Conservation (phyloP, 75 land plant genomes). For the Picea sitchensis region DNA sequence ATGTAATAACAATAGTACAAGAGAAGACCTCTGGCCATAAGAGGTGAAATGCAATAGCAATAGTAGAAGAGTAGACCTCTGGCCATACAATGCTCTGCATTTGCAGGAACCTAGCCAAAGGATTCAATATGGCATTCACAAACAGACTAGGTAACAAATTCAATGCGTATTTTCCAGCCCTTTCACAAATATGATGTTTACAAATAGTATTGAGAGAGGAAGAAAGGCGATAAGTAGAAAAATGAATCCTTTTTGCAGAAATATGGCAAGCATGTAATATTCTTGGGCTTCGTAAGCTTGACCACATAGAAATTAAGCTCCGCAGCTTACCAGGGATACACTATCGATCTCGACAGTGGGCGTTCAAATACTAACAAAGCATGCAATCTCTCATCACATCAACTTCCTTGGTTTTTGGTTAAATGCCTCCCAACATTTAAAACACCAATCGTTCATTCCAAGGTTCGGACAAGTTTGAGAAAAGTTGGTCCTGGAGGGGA, state of each 20-base stretch:
- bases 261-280: conserved; percentile 33
- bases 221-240: conserved; percentile 18
- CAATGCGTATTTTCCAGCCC: conserved; percentile 35
- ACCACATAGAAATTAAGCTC: conserved; percentile 19
- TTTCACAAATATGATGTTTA: conserved; percentile 23
- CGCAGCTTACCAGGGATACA: too few relatives aligned
- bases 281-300: conserved; percentile 47
- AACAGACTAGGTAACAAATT: conserved; percentile 32
- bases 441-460: too few relatives aligned
- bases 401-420: too few relatives aligned
- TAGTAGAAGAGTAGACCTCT: too few relatives aligned
- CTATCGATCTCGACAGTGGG: too few relatives aligned
- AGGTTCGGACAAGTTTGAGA: too few relatives aligned
- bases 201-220: conserved; percentile 26
- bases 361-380: too few relatives aligned
- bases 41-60: too few relatives aligned
- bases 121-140: conserved; percentile 27
- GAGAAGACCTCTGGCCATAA: conserved; percentile 20
- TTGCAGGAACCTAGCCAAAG: conserved; percentile 33
- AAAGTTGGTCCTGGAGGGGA: too few relatives aligned
- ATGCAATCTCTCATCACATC: too few relatives aligned
- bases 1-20: conserved; percentile 5
- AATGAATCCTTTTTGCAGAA: conserved; percentile 26
- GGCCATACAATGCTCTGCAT: conserved; percentile 27
- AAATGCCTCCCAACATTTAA: too few relatives aligned